These are phyloP conservation scores for Rhypophila decipiens DNA, from an alignment of 495 filamentous ascomycete species.

Conservation along the genomic window DNA sequence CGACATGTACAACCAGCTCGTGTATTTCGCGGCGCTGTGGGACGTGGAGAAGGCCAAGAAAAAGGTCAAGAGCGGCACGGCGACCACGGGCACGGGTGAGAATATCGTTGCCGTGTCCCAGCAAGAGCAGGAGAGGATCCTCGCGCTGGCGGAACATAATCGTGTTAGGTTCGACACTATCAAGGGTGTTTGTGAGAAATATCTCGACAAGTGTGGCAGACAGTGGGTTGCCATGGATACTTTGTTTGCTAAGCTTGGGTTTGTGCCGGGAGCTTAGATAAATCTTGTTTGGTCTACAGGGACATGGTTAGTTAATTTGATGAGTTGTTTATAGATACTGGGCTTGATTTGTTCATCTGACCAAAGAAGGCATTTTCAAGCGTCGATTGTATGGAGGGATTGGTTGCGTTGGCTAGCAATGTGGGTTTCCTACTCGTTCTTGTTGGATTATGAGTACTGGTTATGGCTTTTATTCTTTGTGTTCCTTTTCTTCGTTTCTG, in stretches of 20 bases:
- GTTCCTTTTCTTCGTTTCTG: too few species aligned
- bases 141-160: slow-evolving; percentile 74
- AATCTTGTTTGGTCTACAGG: not conserved
- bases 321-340: too few species aligned
- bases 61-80: slow-evolving; percentile 31
- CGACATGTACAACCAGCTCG: slow-evolving; percentile 85
- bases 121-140: slow-evolving; percentile 46
- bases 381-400: too few species aligned
- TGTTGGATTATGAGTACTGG: too few species aligned
- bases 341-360: too few species aligned
- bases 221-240: slow-evolving; percentile 96
- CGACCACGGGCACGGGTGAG: slow-evolving; percentile 11
- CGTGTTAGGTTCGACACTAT: slow-evolving; percentile 67
- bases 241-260: slow-evolving; percentile 62
- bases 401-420: too few species aligned
- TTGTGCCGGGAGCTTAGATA: slow-evolving; percentile 19
- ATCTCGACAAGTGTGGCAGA: slow-evolving; percentile 88
- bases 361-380: too few species aligned
- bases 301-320: too few species aligned
- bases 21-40: slow-evolving; percentile 81
- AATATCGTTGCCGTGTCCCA: slow-evolving; percentile 31
- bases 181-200: slow-evolving; percentile 71
- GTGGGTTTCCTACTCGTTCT: too few species aligned
- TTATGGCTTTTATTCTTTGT: too few species aligned
- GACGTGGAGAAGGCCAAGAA: slow-evolving; percentile 78